phyloP scores from a whole-genome alignment of 148 eudicot species.

The Linanthus parryae region DNA sequence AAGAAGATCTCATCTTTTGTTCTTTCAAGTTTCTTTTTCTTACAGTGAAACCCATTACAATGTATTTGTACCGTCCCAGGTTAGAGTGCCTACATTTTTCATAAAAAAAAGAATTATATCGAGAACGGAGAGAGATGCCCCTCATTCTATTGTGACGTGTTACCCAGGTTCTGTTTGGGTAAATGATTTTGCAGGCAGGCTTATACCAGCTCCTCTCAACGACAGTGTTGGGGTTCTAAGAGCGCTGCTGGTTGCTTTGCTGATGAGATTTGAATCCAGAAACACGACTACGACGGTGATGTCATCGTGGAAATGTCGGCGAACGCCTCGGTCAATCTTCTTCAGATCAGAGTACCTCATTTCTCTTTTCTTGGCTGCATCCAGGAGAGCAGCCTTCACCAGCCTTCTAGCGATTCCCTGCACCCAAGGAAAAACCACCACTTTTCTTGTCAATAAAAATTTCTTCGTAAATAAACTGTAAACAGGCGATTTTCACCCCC shows the following conservation, averaged over 20 bases:
- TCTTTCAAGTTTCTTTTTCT: too few species aligned
- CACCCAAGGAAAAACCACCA: slow-evolving; percentile 8
- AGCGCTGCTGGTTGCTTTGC: slow-evolving; percentile 31
- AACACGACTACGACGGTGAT: slow-evolving; percentile 51
- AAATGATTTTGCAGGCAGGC: slow-evolving; percentile 27
- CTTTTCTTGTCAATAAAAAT: too few species aligned
- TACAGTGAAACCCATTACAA: too few species aligned
- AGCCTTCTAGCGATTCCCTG: slow-evolving; percentile 59
- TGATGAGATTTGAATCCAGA: slow-evolving; percentile 48
- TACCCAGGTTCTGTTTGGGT: too few species aligned
- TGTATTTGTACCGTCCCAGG: too few species aligned
- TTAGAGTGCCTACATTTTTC: too few species aligned
- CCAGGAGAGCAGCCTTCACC: slow-evolving; percentile 48
- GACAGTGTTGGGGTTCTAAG: slow-evolving; percentile 35
- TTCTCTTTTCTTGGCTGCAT: slow-evolving; percentile 68
- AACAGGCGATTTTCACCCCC: too few species aligned
- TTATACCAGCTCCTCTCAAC: slow-evolving; percentile 40
- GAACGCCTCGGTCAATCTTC: slow-evolving; percentile 61
- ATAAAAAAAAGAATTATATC: too few species aligned
- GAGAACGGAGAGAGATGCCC: too few species aligned
- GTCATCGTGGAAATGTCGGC: slow-evolving; percentile 66
- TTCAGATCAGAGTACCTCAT: slow-evolving; percentile 68
- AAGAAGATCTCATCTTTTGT: too few species aligned
- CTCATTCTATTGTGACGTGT: too few species aligned
- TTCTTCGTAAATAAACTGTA: too few species aligned